phyloP scores from a whole-genome alignment of 2,329 filamentous ascomycete species.

The Didymella pomorum region DNA sequence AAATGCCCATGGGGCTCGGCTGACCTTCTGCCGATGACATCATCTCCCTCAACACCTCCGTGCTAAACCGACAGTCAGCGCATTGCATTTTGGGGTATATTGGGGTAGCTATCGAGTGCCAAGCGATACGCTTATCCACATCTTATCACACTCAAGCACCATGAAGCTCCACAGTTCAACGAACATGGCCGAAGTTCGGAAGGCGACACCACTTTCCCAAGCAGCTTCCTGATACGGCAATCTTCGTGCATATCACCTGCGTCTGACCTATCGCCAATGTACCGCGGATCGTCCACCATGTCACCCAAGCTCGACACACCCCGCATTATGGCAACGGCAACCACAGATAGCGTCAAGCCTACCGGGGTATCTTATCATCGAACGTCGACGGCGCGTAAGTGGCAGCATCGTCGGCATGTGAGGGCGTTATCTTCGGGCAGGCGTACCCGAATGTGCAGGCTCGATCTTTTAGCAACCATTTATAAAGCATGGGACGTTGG shows the following conservation, averaged over 20 bases:
- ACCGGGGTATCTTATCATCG: constrained; percentile 30
- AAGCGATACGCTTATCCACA: not conserved
- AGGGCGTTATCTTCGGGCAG: constrained; percentile 18
- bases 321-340: constrained; percentile 23
- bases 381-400: constrained; percentile 24
- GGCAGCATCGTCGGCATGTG: constrained; percentile 9
- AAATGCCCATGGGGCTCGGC: not conserved
- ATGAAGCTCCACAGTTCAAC: constrained; percentile 4
- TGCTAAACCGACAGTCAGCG: not conserved
- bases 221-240: constrained; percentile 36
- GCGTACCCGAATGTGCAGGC: not conserved
- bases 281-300: constrained; percentile 20
- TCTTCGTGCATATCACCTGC: constrained; percentile 23
- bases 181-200: constrained; percentile 11
- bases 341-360: constrained; percentile 16
- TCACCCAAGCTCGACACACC: constrained; percentile 19
- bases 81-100: not conserved
- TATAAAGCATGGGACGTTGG: constrained; percentile 15
- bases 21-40: constrained; percentile 19
- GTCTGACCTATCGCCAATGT: constrained; percentile 24
- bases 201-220: not conserved
- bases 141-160: constrained; percentile 4
- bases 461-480: not conserved
- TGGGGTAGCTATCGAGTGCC: not conserved
- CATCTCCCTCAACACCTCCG: not conserved